Base-by-base conservation (phyloP, 495 filamentous ascomycete genomes). In the Penicillium cosmopolitanum region DNA sequence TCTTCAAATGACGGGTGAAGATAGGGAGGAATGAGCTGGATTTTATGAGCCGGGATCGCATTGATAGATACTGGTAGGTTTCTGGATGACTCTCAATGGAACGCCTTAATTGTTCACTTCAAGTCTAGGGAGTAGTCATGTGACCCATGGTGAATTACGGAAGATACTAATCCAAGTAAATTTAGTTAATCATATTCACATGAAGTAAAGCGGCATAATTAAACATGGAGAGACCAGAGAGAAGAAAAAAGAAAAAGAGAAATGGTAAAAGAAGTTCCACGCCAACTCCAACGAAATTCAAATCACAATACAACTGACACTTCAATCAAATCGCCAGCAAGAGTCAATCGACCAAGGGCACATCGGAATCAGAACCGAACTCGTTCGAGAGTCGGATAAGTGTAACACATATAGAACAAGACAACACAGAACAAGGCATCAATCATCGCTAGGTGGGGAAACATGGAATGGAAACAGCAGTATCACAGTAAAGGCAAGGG, bases 121-220 rank as follows among this genome's bases (percentile, higher is more conserved):
- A 9, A 31, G 8, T 31, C 28, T 31, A 31, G 28, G 28, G 5
- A 31, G 23, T 9, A 31, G 28, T 31, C 28, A 31, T 31, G 28
- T 31, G 28, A 31, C 5, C 28, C 1, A 9, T 1, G 1, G 8
- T 7, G 8, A 31, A 8, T 31, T 23, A 31, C 28, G 43, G 1
- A 10, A 19, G 16, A 46, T 23, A 48, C 13, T 34, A n/a, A 50
- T 46, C 3, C 15, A 31, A 31, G 8, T 16, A 21, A 43, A 54
- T 23, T 33, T 28, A 53, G 34, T 33, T 28, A 53, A 42, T 54
- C 51, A 51, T 50, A 60, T 60, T 60, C 57, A 60, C 57, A 60
- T 50, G 43, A 60, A 51, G 25, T 47, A 38, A 51, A 59, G 33
- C 55, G 9, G 28, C 33, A 40, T 53, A 60, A 11, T 60, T 55